These are phyloP conservation scores for Nephelium lappaceum DNA, from an alignment of 345 rosid species.

Conservation along the genomic window DNA sequence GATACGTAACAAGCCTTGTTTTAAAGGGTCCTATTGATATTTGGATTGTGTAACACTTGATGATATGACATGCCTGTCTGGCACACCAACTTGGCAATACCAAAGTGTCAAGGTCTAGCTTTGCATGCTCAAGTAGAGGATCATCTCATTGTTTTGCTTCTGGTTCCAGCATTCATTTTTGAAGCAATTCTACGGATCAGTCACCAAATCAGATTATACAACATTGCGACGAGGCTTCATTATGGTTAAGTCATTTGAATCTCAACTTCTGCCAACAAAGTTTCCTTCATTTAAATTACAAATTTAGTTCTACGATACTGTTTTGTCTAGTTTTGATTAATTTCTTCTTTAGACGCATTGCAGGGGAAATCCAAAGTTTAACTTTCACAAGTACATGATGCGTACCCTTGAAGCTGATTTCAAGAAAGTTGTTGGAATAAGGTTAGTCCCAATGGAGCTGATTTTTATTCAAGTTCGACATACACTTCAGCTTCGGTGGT, in stretches of 20 bases:
- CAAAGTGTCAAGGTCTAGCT: too few relatives aligned
- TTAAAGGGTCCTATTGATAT: too few relatives aligned
- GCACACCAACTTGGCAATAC: too few relatives aligned
- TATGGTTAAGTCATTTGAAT: conserved; percentile 44
- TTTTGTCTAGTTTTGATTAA: neutral
- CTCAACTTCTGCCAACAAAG: neutral
- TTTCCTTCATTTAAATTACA: neutral
- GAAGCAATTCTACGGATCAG: conserved; percentile 85
- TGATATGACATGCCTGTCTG: too few relatives aligned
- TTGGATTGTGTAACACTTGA: too few relatives aligned
- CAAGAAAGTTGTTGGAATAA: conserved; percentile 89
- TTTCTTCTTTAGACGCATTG: conserved; percentile 65
- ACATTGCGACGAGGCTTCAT: conserved; percentile 81
- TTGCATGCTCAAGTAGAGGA: neutral
- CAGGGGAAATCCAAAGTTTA: conserved; percentile 65
- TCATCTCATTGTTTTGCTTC: conserved; percentile 1
- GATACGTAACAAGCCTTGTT: too few relatives aligned
- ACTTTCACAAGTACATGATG: conserved; percentile 81
- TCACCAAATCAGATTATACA: conserved; percentile 73
- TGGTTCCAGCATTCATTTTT: conserved; percentile 66
- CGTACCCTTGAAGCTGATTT: conserved; percentile 96
- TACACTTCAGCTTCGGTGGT: too few relatives aligned
- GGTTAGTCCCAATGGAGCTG: conserved; percentile 33
- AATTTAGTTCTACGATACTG: neutral
- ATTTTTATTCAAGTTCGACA: too few relatives aligned